Base-by-base conservation (phyloP, 805 yeast species). In the Isabelozyma heimii region DNA sequence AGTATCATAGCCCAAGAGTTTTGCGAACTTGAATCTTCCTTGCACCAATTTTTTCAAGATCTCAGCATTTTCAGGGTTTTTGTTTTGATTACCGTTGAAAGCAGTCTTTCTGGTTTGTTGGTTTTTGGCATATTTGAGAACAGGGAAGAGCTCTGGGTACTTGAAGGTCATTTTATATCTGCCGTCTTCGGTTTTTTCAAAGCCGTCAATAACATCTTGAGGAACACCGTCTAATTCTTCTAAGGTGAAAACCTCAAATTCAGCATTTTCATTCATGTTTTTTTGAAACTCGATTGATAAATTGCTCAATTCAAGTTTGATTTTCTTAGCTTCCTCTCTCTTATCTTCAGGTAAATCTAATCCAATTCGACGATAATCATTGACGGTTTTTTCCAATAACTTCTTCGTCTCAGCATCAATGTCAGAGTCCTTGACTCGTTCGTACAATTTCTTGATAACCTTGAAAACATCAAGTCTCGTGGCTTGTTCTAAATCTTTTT, bases 201-300 rank as follows among this genome's bases (percentile, higher is more conserved):
- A 85, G 59, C 79, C 86, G 15, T 75, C 76, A 54, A 87, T 56
- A 2, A 81, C 81, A 49, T 81, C 82, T 38, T 77, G 75, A 2
- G 96, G 91, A 40, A 89, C 86, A 38, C 96, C 96, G 8, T 75
- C 79, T 40, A 89, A 73, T 61, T 89, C 85, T 46, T 84, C 84
- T 49, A 64, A 67, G 37, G 90, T 77, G 65, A 88, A 87, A 24
- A 75, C 53, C 30, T 85, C 57, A 57, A 60, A 81, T 33, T 81
- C 91, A 14, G 79, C 79, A 59, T 87, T 89, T 64, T 85, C 92
- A 49, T 87, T 89, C 49, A 83, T 69, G 61, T 86, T 86, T 56
- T 83, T 84, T 38, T 81, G 69, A 63, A 80, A 89, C 54, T 79
- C 72, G 37, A 85, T 69, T 2, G 82, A 66, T 51, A 85, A 68